Percentiles rank a stretch among this genome's conserved stretches.
These are phyloP conservation scores for Penicillium sp. DNA, from an alignment of 2,329 filamentous ascomycete genomes.

Conservation along the genomic window DNA sequence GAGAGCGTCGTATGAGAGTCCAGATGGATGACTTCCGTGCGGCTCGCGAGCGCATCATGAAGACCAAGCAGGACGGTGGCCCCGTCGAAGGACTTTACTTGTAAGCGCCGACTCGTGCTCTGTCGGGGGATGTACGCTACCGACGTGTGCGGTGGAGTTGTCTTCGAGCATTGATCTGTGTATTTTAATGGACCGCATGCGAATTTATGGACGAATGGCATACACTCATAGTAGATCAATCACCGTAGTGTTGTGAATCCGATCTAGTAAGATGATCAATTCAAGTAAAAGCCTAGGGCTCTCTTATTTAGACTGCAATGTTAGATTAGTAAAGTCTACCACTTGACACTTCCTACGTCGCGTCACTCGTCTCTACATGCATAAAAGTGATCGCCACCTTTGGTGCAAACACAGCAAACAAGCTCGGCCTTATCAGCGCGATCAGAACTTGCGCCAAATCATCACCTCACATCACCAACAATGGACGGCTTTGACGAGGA, in stretches of 20 bases:
- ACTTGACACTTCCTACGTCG: not conserved
- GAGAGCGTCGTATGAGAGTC: conserved; percentile 94
- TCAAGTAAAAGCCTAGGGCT: not conserved
- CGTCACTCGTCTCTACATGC: no score
- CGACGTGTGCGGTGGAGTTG: conserved; percentile 1
- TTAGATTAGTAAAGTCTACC: not conserved
- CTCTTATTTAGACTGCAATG: not conserved
- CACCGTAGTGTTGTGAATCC: not conserved
- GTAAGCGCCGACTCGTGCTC: conserved; percentile 54
- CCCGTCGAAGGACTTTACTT: conserved; percentile 92
- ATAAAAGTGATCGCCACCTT: not conserved
- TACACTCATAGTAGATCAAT: conserved; percentile 5
- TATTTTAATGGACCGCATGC: conserved; percentile 27
- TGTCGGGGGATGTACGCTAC: not conserved
- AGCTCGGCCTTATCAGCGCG: conserved; percentile 18
- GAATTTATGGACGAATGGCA: conserved; percentile 13
- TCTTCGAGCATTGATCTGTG: conserved; percentile 17
- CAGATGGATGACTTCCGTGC: conserved; percentile 98
- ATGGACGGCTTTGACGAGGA: conserved; percentile 50
- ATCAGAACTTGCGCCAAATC: conserved; percentile 8
- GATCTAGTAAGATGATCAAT: not conserved
- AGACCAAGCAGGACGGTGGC: conserved; percentile 98
- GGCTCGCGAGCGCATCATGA: conserved; percentile 89
- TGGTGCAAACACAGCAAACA: conserved; percentile 30
- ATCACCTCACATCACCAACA: conserved; percentile 10